These are phyloP conservation scores for Puccinia triticina DNA, from an alignment of 1,284 basidiomycete species.

Conservation along the genomic window DNA sequence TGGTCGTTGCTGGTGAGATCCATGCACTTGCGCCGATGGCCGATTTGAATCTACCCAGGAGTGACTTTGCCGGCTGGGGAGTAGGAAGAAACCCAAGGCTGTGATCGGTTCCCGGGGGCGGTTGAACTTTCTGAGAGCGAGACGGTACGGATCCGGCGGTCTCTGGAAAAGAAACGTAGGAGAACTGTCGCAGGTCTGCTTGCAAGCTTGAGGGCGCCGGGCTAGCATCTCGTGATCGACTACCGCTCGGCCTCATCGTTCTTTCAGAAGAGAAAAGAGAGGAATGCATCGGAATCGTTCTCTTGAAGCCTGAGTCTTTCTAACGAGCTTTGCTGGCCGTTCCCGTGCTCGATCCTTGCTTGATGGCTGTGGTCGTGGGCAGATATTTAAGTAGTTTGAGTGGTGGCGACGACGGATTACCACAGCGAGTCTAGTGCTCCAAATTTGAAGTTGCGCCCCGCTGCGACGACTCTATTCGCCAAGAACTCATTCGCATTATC, in stretches of 20 bases:
- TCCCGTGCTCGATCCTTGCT: not conserved
- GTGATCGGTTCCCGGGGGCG: constrained; percentile 10
- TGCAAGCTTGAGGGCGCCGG: constrained; percentile 12
- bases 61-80: constrained; percentile 16
- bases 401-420: too few relatives aligned
- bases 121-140: not conserved
- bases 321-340: not conserved
- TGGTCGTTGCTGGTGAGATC: constrained; percentile 35
- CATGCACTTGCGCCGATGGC: constrained; percentile 47
- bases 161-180: constrained; percentile 46
- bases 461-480: not conserved
- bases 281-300: constrained; percentile 4
- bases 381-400: too few relatives aligned
- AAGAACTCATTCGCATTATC: not conserved
- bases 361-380: too few relatives aligned
- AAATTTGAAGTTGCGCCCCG: too few relatives aligned
- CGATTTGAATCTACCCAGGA: constrained; percentile 46
- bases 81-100: not conserved
- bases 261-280: constrained; percentile 27
- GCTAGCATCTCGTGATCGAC: constrained; percentile 31
- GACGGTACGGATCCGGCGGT: not conserved
- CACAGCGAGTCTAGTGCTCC: too few relatives aligned
- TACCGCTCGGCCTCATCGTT: not conserved
- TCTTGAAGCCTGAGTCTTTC: not conserved
- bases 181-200: constrained; percentile 15